Conservation (phyloP, 2,329 filamentous ascomycete species). For the Microcyclospora tardicrescens region DNA sequence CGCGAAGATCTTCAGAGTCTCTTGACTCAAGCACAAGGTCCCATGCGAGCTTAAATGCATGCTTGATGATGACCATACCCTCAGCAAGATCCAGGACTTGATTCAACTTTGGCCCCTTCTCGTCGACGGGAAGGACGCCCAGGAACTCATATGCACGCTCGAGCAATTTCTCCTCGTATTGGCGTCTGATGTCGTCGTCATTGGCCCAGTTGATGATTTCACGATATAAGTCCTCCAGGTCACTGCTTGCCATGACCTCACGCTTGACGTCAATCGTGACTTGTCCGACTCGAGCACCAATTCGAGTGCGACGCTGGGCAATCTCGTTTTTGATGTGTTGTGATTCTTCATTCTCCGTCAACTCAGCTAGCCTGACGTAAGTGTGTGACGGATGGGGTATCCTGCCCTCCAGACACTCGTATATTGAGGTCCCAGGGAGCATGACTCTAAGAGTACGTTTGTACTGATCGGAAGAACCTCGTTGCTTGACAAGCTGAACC, state of each 20-base stretch:
- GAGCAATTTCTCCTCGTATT: constrained; percentile 82
- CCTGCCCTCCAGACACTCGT: constrained; percentile 69
- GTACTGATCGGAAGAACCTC: constrained; percentile 62
- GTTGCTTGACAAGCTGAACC: constrained; percentile 55
- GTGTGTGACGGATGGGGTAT: constrained; percentile 67
- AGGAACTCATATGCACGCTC: constrained; percentile 69
- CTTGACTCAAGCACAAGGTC: constrained; percentile 81
- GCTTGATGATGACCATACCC: constrained; percentile 93
- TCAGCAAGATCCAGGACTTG: constrained; percentile 65
- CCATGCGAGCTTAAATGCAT: constrained; percentile 83
- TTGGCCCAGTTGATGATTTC: constrained; percentile 80
- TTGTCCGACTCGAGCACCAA: constrained; percentile 71
- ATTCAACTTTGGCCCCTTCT: constrained; percentile 58
- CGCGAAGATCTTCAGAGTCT: constrained; percentile 59
- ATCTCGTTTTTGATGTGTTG: constrained; percentile 83
- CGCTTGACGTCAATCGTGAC: constrained; percentile 79
- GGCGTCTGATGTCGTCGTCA: constrained; percentile 71
- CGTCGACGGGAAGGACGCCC: constrained; percentile 49
- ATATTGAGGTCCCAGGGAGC: constrained; percentile 69
- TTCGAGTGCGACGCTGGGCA: constrained; percentile 70
- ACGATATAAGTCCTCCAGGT: constrained; percentile 67
- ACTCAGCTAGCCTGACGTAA: constrained; percentile 69
- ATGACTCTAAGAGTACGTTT: constrained; percentile 63
- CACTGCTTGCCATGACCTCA: constrained; percentile 65
- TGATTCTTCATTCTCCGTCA: constrained; percentile 75